Evolutionary conservation across 257 asterid species (phyloP).

Genomic region (Cordia subcordata): DNA sequence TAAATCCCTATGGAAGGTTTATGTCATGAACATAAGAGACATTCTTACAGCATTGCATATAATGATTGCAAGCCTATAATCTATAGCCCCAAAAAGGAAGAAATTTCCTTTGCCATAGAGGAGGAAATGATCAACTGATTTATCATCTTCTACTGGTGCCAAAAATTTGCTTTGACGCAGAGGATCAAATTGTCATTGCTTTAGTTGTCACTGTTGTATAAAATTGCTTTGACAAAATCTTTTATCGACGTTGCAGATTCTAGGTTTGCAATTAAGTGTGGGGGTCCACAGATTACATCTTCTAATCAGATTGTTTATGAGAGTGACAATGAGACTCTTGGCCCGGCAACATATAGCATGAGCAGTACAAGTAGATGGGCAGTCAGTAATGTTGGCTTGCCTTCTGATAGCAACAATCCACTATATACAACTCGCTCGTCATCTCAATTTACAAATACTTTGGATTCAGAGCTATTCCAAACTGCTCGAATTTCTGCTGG

Average conservation of each 20-base stretch:
- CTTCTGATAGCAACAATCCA: conserved; percentile 37
- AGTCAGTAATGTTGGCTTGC: conserved; percentile 73
- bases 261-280: conserved; percentile 62
- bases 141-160: too few species aligned
- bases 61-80: too few species aligned
- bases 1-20: too few species aligned
- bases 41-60: too few species aligned
- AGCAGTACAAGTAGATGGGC: conserved; percentile 58
- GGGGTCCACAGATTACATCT: conserved; percentile 53
- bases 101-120: too few species aligned
- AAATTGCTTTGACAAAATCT: neutral
- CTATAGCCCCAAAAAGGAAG: too few species aligned
- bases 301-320: conserved; percentile 33
- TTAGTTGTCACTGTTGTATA: neutral
- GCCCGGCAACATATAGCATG: conserved; percentile 62
- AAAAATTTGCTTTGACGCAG: too few species aligned
- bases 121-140: too few species aligned
- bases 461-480: conserved; percentile 56
- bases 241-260: conserved; percentile 41
- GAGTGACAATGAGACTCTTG: conserved; percentile 47
- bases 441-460: conserved; percentile 39
- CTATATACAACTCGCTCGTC: conserved; percentile 19
- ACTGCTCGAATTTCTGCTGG: conserved; percentile 65
- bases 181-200: too few species aligned
- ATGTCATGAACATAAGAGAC: too few species aligned